A percentile compares a stretch with the other conserved stretches of the same genome.
These are phyloP conservation scores for Globisporangium irregulare DNA, from an alignment of 352 stramenopile genomes.

Conservation along the genomic window DNA sequence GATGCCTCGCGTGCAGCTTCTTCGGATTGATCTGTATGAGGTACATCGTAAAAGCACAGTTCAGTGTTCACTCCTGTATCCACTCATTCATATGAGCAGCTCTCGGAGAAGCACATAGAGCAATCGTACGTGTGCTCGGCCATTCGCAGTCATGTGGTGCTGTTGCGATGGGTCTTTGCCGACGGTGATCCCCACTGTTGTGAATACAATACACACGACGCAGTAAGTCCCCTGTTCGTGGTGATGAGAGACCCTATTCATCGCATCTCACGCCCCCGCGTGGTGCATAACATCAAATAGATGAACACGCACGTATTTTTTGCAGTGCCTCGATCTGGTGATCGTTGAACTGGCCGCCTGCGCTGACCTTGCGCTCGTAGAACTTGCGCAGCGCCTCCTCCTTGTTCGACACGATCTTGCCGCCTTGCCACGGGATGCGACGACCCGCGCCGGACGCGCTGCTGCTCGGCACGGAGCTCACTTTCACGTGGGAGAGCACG, in stretches of 20 bases:
- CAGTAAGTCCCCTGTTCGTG: background rate
- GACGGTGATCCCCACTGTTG: conserved; percentile 24
- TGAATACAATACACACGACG: background rate
- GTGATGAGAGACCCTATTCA: background rate
- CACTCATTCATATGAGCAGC: background rate
- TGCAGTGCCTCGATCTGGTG: conserved; percentile 50
- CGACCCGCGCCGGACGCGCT: conserved; percentile 14
- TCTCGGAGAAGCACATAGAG: background rate
- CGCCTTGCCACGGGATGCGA: conserved; percentile 74
- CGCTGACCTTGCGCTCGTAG: conserved; percentile 65
- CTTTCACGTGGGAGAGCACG: conserved; percentile 70
- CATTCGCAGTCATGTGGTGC: conserved; percentile 13
- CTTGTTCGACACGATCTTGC: conserved; percentile 85
- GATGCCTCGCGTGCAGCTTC: conserved; percentile 43
- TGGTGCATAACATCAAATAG: background rate
- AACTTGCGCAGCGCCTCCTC: conserved; percentile 85
- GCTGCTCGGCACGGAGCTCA: conserved; percentile 28
- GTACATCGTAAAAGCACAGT: background rate
- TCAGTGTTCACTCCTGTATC: background rate
- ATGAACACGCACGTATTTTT: conserved; percentile 31
- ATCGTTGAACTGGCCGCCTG: conserved; percentile 40
- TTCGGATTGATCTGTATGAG: conserved; percentile 31
- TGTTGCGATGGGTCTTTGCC: conserved; percentile 8
- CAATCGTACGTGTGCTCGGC: conserved; percentile 14
- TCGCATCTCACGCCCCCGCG: background rate